These are phyloP conservation scores for Durio zibethinus DNA, from an alignment of 345 rosid genomes.

Conservation along the genomic window DNA sequence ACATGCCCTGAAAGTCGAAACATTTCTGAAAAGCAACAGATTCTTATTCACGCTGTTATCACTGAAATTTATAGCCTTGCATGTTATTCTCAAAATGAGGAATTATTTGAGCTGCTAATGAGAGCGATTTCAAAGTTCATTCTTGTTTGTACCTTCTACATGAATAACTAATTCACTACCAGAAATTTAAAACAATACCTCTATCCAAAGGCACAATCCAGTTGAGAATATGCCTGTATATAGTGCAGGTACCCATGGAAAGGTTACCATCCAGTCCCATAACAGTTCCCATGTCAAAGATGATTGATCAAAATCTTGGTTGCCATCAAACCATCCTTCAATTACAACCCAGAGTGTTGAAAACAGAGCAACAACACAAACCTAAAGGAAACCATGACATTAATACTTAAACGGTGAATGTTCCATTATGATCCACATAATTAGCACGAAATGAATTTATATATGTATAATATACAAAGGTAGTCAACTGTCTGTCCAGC, in stretches of 20 bases:
- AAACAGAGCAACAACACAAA: slow-evolving; percentile 44
- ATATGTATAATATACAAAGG: background rate
- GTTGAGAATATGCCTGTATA: slow-evolving; percentile 58
- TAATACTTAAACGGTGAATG: background rate
- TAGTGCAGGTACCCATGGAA: slow-evolving; percentile 68
- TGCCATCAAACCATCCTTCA: slow-evolving; percentile 34
- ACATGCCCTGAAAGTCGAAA: background rate
- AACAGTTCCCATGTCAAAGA: slow-evolving; percentile 47
- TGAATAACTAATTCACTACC: background rate
- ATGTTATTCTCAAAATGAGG: background rate
- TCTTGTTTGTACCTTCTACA: background rate
- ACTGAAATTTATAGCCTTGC: background rate
- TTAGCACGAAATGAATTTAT: background rate
- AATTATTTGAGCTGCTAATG: background rate
- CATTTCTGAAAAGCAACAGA: background rate
- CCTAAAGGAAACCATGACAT: slow-evolving; percentile 26
- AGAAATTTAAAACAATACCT: slow-evolving; percentile 37
- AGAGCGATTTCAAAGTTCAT: background rate
- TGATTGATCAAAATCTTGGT: slow-evolving; percentile 27
- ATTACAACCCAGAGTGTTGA: slow-evolving; percentile 47
- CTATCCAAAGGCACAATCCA: slow-evolving; percentile 56
- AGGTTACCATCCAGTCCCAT: slow-evolving; percentile 47
- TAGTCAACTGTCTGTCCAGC: background rate
- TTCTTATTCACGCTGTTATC: too few relatives aligned
- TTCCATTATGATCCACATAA: background rate